phyloP scores from a whole-genome alignment of 495 filamentous ascomycete genomes.

The Cryomyces antarcticus region DNA sequence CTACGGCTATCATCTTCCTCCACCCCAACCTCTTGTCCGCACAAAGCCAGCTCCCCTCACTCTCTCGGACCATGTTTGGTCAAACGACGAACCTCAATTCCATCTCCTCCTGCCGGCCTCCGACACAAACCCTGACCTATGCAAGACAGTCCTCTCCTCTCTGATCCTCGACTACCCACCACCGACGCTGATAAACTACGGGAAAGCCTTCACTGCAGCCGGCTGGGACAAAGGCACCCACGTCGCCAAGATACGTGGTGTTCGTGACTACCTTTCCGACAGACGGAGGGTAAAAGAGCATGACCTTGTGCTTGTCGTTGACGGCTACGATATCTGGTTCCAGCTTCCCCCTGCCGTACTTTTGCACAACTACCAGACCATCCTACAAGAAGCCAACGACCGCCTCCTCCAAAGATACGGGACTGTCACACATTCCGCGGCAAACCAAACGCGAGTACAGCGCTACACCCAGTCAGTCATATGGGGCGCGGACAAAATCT shows the following conservation, averaged over 20 bases:
- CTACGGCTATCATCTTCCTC: too few relatives aligned
- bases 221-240: slow-evolving; percentile 10
- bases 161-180: slow-evolving; percentile 42
- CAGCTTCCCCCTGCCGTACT: slow-evolving; percentile 39
- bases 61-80: too few relatives aligned
- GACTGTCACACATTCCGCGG: not conserved
- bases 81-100: slow-evolving; percentile 12
- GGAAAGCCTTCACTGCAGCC: slow-evolving; percentile 13
- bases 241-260: slow-evolving; percentile 23
- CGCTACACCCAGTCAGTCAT: slow-evolving; percentile 36
- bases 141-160: slow-evolving; percentile 37
- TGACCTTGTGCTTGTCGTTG: slow-evolving; percentile 41
- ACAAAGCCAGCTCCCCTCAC: too few relatives aligned
- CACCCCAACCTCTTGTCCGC: too few relatives aligned
- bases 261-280: slow-evolving; percentile 31
- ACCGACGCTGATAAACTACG: slow-evolving; percentile 33
- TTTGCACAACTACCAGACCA: slow-evolving; percentile 31
- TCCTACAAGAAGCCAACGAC: slow-evolving; percentile 28
- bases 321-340: slow-evolving; percentile 37
- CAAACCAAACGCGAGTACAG: slow-evolving; percentile 14
- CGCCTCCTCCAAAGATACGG: slow-evolving; percentile 27
- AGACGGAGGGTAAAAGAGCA: slow-evolving; percentile 27
- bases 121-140: slow-evolving; percentile 29
- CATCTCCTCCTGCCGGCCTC: slow-evolving; percentile 38
- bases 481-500: slow-evolving; percentile 40